These are phyloP conservation scores for Styphnolobium japonicum DNA, from an alignment of 306 rosid genomes.

Conservation along the genomic window DNA sequence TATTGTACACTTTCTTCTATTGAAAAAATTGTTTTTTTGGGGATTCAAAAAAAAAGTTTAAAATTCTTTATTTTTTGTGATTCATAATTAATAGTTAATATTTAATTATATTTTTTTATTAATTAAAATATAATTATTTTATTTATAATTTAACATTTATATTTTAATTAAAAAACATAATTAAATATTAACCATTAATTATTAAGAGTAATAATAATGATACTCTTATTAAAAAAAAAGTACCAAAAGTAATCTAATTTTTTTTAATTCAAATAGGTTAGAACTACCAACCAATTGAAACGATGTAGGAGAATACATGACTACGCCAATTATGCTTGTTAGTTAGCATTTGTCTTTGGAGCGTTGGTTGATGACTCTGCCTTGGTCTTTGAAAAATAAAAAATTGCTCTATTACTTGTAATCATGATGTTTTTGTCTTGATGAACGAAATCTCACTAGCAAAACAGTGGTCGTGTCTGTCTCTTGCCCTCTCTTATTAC, in stretches of 20 bases:
- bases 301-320: not conserved
- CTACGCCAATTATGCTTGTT: not conserved
- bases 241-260: too few species aligned
- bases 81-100: too few species aligned
- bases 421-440: not conserved
- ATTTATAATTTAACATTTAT: too few species aligned
- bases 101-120: too few species aligned
- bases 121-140: too few species aligned
- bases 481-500: not conserved
- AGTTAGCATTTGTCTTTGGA: conserved; percentile 16
- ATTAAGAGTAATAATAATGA: too few species aligned
- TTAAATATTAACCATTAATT: too few species aligned
- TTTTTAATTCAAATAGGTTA: too few species aligned
- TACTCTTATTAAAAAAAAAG: too few species aligned
- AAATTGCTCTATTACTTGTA: not conserved
- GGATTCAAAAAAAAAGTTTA: too few species aligned
- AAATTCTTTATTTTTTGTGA: too few species aligned
- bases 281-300: not conserved
- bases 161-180: too few species aligned
- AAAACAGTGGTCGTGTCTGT: conserved; percentile 17
- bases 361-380: conserved; percentile 21
- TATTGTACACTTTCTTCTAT: not conserved
- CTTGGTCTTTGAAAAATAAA: not conserved
- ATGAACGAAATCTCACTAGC: not conserved
- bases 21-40: not conserved